Evolutionary conservation across 768 basidiomycete species (phyloP).

Genomic region (Lactarius vividus): DNA sequence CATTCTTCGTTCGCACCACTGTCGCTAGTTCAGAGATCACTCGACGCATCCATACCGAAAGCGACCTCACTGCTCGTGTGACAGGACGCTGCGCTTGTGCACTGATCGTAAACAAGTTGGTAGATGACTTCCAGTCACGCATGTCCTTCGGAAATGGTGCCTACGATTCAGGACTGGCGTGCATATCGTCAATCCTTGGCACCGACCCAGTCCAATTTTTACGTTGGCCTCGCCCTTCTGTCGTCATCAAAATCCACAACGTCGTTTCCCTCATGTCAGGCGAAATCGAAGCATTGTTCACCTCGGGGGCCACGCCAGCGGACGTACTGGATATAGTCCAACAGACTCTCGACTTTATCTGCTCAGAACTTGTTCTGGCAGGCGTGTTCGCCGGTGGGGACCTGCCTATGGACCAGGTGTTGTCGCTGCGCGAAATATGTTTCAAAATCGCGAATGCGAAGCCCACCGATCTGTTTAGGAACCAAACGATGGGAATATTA

Average conservation of each 20-base stretch:
- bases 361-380: not conserved
- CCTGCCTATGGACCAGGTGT: not conserved
- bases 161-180: not conserved
- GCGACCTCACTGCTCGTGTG: not conserved
- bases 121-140: not conserved
- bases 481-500: not conserved
- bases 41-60: not conserved
- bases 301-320: not conserved
- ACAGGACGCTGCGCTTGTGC: not conserved
- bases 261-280: not conserved
- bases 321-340: not conserved
- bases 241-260: not conserved
- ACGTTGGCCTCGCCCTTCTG: not conserved
- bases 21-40: not conserved
- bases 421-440: not conserved
- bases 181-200: not conserved
- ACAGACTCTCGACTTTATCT: not conserved
- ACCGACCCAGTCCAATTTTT: not conserved
- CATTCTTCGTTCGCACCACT: not conserved
- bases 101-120: not conserved
- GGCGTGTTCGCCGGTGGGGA: not conserved
- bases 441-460: not conserved
- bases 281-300: not conserved
- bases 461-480: not conserved
- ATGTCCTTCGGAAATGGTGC: not conserved